These are phyloP conservation scores for Gloeostereum incarnatum DNA, from an alignment of 768 basidiomycete genomes.

Conservation along the genomic window DNA sequence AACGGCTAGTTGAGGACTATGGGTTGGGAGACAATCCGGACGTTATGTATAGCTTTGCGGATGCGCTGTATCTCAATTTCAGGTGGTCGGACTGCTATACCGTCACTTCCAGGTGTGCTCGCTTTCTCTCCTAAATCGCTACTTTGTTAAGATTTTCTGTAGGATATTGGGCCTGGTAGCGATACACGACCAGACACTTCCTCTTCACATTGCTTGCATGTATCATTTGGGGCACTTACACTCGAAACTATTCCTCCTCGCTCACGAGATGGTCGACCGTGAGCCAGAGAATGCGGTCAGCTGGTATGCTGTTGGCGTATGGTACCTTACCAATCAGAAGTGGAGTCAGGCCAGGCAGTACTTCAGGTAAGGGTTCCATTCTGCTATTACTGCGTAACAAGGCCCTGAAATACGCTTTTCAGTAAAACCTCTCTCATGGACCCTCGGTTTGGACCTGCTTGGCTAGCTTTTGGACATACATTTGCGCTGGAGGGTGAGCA, in stretches of 20 bases:
- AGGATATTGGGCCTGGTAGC: constrained; percentile 84
- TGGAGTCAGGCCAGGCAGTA: constrained; percentile 91
- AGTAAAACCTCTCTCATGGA: constrained; percentile 98
- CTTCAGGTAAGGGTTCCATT: constrained; percentile 63
- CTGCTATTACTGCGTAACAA: constrained; percentile 1
- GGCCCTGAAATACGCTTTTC: constrained; percentile 5
- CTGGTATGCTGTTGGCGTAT: constrained; percentile 98
- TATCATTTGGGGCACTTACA: constrained; percentile 88
- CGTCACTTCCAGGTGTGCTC: constrained; percentile 66
- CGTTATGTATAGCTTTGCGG: constrained; percentile 83
- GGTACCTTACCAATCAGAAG: constrained; percentile 83
- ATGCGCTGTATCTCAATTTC: constrained; percentile 80
- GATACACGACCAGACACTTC: constrained; percentile 84
- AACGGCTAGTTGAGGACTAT: constrained; percentile 75
- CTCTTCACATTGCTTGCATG: constrained; percentile 96
- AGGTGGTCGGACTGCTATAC: constrained; percentile 93
- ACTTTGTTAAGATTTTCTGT: constrained; percentile 4
- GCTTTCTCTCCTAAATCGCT: not conserved
- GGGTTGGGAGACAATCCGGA: constrained; percentile 88
- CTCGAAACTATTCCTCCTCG: constrained; percentile 90
- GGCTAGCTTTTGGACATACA: constrained; percentile 97
- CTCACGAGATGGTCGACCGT: constrained; percentile 90
- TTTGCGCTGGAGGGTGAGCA: constrained; percentile 97
- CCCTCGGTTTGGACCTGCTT: constrained; percentile 90
- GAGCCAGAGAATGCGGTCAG: constrained; percentile 90